Evolutionary conservation across 139 green algal genomes (phyloP).

Genomic region (Spirogloea muscicola): DNA sequence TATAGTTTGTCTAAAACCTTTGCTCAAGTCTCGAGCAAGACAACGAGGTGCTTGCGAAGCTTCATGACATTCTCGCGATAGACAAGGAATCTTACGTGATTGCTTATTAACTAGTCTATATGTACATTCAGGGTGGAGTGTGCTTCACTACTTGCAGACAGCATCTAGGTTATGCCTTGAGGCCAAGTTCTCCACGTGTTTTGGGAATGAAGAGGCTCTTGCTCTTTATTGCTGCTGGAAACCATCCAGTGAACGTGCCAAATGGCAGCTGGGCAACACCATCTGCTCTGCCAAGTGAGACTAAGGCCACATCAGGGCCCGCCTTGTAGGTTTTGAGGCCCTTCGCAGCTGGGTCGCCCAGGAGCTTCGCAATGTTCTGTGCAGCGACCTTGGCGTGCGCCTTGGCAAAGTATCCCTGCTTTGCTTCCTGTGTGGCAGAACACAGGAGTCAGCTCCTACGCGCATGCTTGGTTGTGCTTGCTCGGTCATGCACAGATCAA

Average conservation of each 20-base stretch:
- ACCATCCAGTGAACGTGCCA: slow-evolving; percentile 17
- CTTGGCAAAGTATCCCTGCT: slow-evolving; percentile 35
- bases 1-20: too few species aligned
- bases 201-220: slow-evolving; percentile 45
- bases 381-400: background rate
- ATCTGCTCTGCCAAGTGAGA: slow-evolving; percentile 32
- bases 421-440: slow-evolving; percentile 16
- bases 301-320: slow-evolving; percentile 3
- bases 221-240: slow-evolving; percentile 41
- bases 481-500: too few species aligned
- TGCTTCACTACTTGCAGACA: too few species aligned
- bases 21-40: too few species aligned
- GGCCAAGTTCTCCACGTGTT: slow-evolving; percentile 12
- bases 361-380: slow-evolving; percentile 22
- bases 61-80: too few species aligned
- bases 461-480: too few species aligned
- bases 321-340: slow-evolving; percentile 26
- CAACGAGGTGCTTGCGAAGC: too few species aligned
- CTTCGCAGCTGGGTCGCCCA: background rate
- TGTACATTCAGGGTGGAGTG: too few species aligned
- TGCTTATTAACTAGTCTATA: too few species aligned
- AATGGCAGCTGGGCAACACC: slow-evolving; percentile 31
- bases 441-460: too few species aligned
- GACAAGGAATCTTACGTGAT: too few species aligned
- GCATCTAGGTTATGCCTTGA: too few species aligned